Evolutionary conservation across 306 rosid species (phyloP), one percentile per base, ranked within the genome.

Genomic region (Senna tora): DNA sequence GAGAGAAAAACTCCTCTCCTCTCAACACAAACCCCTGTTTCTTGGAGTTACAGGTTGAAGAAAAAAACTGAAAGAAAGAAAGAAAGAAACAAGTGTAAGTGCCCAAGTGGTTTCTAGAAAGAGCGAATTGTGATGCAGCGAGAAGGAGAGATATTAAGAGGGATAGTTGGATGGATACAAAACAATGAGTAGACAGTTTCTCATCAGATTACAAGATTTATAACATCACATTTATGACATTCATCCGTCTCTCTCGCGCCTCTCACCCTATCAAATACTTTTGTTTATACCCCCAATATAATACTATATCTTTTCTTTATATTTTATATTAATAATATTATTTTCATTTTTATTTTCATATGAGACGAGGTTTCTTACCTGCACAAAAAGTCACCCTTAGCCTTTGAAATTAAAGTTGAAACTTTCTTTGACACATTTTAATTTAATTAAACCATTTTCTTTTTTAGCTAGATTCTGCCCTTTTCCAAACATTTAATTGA

Each of bases 171-270:
- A n/a, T 64, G 1, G 21, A n/a, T 32, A 22, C 78, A 39, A 16
- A 59, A 65, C 50, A 57, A 76, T 38, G 50, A 65, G 62, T 30
- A 64, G n/a, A n/a, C n/a, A n/a, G 60, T 78, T 73, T 4, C 42
- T 2, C 82, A 43, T 60, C 7, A n/a, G n/a, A n/a, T n/a, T 77
- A 43, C 77, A 42, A 62, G 68, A 84, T 76, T 79, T 88, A 83
- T 77, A 61, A 21, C 39, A 11, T 49, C 38, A 16, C 61, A 74
- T 75, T 75, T 81, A 83, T 77, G 67, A 54, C 63, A 45, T 76
- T 79, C 81, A 52, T 73, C 79, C 14, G 75, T 84, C 90, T 30
- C 67, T 52, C 28, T 75, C 80, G 51, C 11, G 21, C 15, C 67
- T 41, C 68, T 68, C 69, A 19, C 13, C 73, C 71, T 12, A 57